Conservation (phyloP, 768 basidiomycete genomes). For the Leccinum uliginosum region DNA sequence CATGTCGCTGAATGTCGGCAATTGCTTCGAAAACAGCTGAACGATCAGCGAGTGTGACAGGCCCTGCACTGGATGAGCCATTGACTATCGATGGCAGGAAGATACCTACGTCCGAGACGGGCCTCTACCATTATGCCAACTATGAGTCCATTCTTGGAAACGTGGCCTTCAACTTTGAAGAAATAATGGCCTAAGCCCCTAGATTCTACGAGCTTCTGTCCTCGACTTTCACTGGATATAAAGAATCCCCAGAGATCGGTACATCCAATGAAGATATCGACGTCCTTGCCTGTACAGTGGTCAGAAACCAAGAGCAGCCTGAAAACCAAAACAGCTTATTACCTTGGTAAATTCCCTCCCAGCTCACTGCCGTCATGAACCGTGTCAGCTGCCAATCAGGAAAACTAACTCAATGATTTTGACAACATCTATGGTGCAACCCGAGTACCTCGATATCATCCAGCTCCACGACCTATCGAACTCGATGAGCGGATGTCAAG, state of each 20-base stretch:
- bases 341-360: conserved; percentile 31
- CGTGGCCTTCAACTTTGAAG: conserved; percentile 27
- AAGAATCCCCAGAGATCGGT: conserved; percentile 22
- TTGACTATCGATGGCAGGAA: background rate
- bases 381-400: conserved; percentile 22
- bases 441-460: conserved; percentile 28
- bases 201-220: conserved; percentile 30
- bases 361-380: conserved; percentile 14
- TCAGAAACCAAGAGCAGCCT: background rate
- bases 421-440: background rate
- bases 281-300: conserved; percentile 17
- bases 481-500: conserved; percentile 2
- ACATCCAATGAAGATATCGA: conserved; percentile 27
- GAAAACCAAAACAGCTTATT: background rate
- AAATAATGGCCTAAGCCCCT: conserved; percentile 26
- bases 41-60: conserved; percentile 22
- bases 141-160: conserved; percentile 26
- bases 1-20: conserved; percentile 29
- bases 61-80: conserved; percentile 17
- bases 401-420: background rate
- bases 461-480: conserved; percentile 26
- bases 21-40: conserved; percentile 27
- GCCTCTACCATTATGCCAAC: conserved; percentile 31
- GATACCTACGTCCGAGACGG: conserved; percentile 24
- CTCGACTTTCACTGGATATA: conserved; percentile 23